Evolutionary conservation across 176 grass and related monocot species (phyloP), one percentile per base, ranked within the genome.

Genomic region (Bonia amplexicaulis): DNA sequence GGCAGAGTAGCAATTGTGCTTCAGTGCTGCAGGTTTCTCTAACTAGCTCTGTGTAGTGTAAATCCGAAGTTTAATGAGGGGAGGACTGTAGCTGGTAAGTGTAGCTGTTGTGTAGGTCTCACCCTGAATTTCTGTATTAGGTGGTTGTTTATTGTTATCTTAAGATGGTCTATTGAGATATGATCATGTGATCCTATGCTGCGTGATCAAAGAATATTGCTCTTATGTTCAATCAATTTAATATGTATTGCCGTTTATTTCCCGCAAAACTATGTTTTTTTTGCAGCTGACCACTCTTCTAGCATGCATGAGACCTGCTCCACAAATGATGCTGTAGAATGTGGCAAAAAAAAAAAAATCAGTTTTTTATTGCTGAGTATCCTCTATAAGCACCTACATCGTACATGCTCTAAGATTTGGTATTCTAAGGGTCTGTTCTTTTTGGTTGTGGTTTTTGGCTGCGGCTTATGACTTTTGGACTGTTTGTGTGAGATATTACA

Each of bases 41-140:
- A 60, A 84, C 80, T 91, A 87, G 76, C 51, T 75, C n/a, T 76
- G 80, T 83, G 26, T 75, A 65, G 79, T 92, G 65, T 89, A 86
- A 86, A 75, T 60, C 80, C 82, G 59, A 83, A 79, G 66, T 40
- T 88, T 87, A 83, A 80, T 78, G 87, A 84, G 74, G 41, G 53
- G 51, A 78, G 26, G 40, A 66, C 45, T 80, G 51, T 75, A 86
- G 83, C 59, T 86, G 47, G 16, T 86, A 79, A 72, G 51, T 86
- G 41, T 88, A 86, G 84, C 53, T 84, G 68, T 58, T 39, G 58
- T 89, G 80, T 92, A 86, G 79, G 31, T 61, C 73, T 85, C 69
- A 71, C 46, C 55, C 70, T 58, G 62, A 41, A 79, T 76, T 84
- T 41, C 12, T 77, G 82, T 74, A 13, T 41, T 74, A 89, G 35